Conservation (phyloP, 225 moss, liverwort and hornwort genomes). For the Marchantia polymorpha region DNA sequence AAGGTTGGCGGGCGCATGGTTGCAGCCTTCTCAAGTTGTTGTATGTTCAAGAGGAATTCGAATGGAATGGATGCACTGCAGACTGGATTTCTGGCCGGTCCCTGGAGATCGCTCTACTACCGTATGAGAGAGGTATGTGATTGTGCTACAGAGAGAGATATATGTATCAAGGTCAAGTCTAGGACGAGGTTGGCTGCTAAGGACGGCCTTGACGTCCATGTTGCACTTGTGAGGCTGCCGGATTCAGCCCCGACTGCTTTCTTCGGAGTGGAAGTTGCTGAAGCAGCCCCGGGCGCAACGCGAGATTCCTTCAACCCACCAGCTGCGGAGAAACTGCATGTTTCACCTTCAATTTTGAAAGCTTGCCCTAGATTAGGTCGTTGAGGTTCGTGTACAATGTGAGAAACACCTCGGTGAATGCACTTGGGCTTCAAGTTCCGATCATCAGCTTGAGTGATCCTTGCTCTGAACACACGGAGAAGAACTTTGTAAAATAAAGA, state of each 20-base stretch:
- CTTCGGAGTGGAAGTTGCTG: background rate
- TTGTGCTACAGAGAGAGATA: background rate
- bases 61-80: background rate
- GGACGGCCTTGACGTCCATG: background rate
- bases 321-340: constrained; percentile 14
- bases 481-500: constrained; percentile 4
- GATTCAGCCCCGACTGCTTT: too few species aligned
- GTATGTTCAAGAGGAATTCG: background rate
- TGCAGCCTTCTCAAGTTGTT: background rate
- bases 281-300: background rate
- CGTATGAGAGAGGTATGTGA: background rate
- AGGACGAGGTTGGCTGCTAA: constrained; percentile 8
- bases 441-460: background rate
- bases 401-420: background rate
- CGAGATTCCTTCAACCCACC: constrained; percentile 8
- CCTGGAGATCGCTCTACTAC: background rate
- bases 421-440: background rate
- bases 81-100: constrained; percentile 9
- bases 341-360: constrained; percentile 17
- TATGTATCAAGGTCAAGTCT: constrained; percentile 8
- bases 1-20: background rate
- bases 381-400: background rate
- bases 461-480: background rate
- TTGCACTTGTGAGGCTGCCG: background rate
- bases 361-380: constrained; percentile 12